Evolutionary conservation across 495 filamentous ascomycete genomes (phyloP), one percentile per base, ranked within the genome.

Genomic region (Podospora australis): DNA sequence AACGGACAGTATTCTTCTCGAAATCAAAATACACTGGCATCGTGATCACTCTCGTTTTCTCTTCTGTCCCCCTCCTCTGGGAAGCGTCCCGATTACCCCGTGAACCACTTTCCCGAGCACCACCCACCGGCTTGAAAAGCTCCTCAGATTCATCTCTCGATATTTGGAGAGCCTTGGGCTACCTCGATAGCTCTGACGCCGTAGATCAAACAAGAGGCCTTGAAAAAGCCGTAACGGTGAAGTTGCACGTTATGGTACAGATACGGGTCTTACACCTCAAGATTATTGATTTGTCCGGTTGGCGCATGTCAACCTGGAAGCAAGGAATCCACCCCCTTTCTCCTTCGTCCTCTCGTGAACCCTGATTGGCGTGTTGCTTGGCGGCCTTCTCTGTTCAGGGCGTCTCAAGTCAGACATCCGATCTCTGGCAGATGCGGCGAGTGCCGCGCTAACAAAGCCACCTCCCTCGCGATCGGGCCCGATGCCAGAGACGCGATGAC

Each of bases 191-290:
- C 59, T 55, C 54, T 60, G 67, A 46, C 72, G 77, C 77, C 75
- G 77, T 59, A 78, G 60, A 79, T 75, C 50, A 60, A 78, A 52
- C 5, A 26, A 19, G 23, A 72, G 75, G 79, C 85, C 84, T 83
- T 73, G 80, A 88, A 91, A 87, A 88, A 91, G 88, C 88, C 81
- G 80, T 83, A 73, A 74, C 74, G 75, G 75, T 72, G 65, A 82
- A 87, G 71, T 70, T 66, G 74, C 79, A 75, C 77, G 73, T 82
- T 72, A 76, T 78, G 81, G 88, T 85, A 94, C 88, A 95, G 88
- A 95, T 95, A 95, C 88, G 84, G 88, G 87, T 77, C 81, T 77
- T 72, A 94, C 85, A 95, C n/a, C n/a, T n/a, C n/a, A 77, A 42
- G 44, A 52, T 8, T 25, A 25, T 10, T 36, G 14, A 6, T 20